Evolutionary conservation across 1,284 basidiomycete genomes (phyloP).

Genomic region (Pholiota adiposa): DNA sequence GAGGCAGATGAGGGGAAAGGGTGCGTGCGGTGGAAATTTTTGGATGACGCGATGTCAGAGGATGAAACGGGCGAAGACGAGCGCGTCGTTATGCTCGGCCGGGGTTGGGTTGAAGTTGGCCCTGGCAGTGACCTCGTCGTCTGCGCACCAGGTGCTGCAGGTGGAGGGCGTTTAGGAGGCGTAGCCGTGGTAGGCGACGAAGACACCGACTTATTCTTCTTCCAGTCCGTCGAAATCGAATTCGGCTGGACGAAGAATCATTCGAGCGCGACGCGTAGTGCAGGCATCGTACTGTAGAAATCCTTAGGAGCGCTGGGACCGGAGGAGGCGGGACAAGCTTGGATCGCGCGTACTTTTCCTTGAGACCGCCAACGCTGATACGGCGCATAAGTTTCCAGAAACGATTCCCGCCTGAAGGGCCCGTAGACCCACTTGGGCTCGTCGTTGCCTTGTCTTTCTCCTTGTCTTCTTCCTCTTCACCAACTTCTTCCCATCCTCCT

Average conservation of each 20-base stretch:
- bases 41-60: constrained; percentile 56
- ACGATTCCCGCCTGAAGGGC: constrained; percentile 37
- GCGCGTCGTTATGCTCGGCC: constrained; percentile 43
- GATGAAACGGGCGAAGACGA: constrained; percentile 62
- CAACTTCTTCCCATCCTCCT: not conserved
- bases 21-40: constrained; percentile 48
- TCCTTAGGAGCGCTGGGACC: constrained; percentile 62
- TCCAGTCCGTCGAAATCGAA: not conserved
- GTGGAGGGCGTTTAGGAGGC: not conserved
- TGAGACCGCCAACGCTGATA: constrained; percentile 64
- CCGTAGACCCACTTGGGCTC: constrained; percentile 20
- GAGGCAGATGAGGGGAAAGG: constrained; percentile 60
- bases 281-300: constrained; percentile 7
- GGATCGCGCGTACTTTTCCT: constrained; percentile 53
- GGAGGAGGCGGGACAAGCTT: constrained; percentile 48
- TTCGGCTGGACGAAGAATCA: constrained; percentile 15
- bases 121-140: constrained; percentile 5
- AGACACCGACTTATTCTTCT: constrained; percentile 1
- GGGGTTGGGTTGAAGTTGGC: constrained; percentile 39
- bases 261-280: constrained; percentile 13
- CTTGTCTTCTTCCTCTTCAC: constrained; percentile 3
- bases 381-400: constrained; percentile 73
- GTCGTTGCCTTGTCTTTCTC: constrained; percentile 9
- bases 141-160: not conserved
- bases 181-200: constrained; percentile 6